Conservation (phyloP, 805 yeast species). For the Cyberlindnera subsufficiens region DNA sequence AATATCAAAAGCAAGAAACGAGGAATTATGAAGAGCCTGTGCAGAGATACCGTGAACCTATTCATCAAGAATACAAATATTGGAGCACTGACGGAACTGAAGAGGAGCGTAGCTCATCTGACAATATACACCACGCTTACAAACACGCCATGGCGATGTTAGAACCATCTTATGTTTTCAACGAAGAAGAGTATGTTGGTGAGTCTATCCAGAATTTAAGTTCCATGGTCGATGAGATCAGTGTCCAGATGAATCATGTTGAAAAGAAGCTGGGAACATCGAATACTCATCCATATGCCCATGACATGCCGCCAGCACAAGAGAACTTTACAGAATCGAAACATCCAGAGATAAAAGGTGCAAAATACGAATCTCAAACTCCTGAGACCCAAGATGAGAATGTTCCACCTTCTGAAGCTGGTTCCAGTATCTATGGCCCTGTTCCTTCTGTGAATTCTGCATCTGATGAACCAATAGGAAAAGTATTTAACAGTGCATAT, state of each 20-base stretch:
- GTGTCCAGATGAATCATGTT: slow-evolving; percentile 22
- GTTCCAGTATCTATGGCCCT: slow-evolving; percentile 20
- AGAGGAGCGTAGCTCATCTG: not conserved
- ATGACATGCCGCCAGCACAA: slow-evolving; percentile 11
- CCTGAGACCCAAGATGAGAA: not conserved
- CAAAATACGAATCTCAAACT: slow-evolving; percentile 1
- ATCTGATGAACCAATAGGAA: not conserved
- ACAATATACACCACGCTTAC: not conserved
- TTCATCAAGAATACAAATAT: slow-evolving; percentile 7
- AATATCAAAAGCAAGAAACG: not conserved
- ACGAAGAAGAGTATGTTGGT: not conserved
- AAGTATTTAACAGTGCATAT: not conserved
- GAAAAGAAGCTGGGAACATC: slow-evolving; percentile 14
- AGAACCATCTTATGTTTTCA: not conserved
- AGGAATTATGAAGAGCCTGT: not conserved
- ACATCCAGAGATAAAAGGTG: not conserved
- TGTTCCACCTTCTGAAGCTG: slow-evolving; percentile 10
- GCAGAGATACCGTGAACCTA: not conserved
- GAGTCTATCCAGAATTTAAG: slow-evolving; percentile 26
- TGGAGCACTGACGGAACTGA: slow-evolving; percentile 9
- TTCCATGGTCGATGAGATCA: slow-evolving; percentile 30
- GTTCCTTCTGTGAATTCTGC: slow-evolving; percentile 5
- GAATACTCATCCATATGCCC: slow-evolving; percentile 9
- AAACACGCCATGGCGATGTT: not conserved
- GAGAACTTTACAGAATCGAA: not conserved